Conservation (phyloP, 148 eudicot genomes). For the Selenicereus undatus region DNA sequence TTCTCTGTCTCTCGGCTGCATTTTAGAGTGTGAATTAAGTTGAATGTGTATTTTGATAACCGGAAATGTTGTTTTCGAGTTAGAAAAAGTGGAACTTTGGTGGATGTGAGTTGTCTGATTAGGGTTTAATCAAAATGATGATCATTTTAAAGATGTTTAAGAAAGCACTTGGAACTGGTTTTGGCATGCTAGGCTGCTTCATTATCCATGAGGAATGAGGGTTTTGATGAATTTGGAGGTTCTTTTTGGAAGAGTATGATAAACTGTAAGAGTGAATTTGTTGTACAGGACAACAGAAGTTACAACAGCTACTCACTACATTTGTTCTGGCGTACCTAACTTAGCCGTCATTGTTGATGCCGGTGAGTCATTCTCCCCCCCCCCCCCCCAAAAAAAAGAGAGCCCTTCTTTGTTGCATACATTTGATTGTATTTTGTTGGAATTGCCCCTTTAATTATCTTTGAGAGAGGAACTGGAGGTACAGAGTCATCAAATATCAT, state of each 20-base stretch:
- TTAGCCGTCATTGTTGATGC: conserved; percentile 13
- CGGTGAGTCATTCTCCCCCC: conserved; percentile 2
- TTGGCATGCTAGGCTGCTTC: not conserved
- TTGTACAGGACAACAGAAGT: conserved; percentile 12
- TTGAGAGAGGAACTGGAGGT: too few species aligned
- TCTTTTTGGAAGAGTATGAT: not conserved
- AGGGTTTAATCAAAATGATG: not conserved
- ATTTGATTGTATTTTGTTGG: not conserved
- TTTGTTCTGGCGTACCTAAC: conserved; percentile 12
- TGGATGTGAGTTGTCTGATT: not conserved
- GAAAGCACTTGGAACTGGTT: not conserved
- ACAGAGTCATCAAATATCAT: too few species aligned
- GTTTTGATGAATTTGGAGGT: not conserved
- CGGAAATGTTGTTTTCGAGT: not conserved
- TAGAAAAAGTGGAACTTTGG: not conserved
- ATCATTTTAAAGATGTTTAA: not conserved
- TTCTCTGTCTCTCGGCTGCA: not conserved
- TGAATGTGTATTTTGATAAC: not conserved
- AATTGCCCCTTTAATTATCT: not conserved
- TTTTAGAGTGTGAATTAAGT: not conserved
- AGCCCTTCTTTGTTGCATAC: not conserved
- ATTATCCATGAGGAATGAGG: not conserved
- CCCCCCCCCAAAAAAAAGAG: too few species aligned
- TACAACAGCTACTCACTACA: not conserved
- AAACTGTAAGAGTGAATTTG: not conserved